Evolutionary conservation across 352 stramenopile genomes (phyloP).

Genomic region (Phytophthora tubulina): DNA sequence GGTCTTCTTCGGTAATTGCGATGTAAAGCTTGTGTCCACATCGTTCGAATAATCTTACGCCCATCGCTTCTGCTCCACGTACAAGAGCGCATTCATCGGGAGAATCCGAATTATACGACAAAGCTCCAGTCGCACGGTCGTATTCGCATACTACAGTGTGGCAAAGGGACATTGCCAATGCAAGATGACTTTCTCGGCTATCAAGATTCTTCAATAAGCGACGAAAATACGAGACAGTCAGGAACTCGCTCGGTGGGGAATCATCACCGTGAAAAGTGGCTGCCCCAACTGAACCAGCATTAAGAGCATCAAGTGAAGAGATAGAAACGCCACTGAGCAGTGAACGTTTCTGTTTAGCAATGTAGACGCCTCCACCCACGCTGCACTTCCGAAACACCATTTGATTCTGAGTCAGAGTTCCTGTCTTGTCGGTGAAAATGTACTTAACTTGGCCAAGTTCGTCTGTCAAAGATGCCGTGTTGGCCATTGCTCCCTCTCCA

Average conservation of each 20-base stretch:
- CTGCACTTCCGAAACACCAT: constrained; percentile 97
- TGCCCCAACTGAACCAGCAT: not conserved
- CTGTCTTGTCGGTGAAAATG: constrained; percentile 96
- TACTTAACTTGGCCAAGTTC: constrained; percentile 94
- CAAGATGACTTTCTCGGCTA: constrained; percentile 61
- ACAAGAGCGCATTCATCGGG: constrained; percentile 95
- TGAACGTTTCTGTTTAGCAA: constrained; percentile 35
- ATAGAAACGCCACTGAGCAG: constrained; percentile 47
- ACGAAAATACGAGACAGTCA: constrained; percentile 55
- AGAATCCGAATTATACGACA: constrained; percentile 92
- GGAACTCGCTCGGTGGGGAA: constrained; percentile 10
- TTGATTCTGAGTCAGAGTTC: constrained; percentile 94
- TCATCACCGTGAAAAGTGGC: constrained; percentile 32
- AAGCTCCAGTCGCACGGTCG: constrained; percentile 44
- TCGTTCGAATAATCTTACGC: constrained; percentile 79
- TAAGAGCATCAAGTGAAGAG: constrained; percentile 42
- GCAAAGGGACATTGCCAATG: constrained; percentile 83
- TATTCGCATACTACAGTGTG: constrained; percentile 89
- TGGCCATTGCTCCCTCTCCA: constrained; percentile 78
- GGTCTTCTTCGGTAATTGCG: constrained; percentile 74
- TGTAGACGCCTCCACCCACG: constrained; percentile 91
- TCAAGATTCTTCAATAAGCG: constrained; percentile 60
- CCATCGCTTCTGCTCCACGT: constrained; percentile 76
- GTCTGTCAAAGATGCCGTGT: constrained; percentile 92
- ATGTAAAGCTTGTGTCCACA: constrained; percentile 64